A percentile compares a stretch with the other conserved stretches of the same genome.
Conservation (phyloP, 2,329 filamentous ascomycete species). For the Neurospora crassa region DNA sequence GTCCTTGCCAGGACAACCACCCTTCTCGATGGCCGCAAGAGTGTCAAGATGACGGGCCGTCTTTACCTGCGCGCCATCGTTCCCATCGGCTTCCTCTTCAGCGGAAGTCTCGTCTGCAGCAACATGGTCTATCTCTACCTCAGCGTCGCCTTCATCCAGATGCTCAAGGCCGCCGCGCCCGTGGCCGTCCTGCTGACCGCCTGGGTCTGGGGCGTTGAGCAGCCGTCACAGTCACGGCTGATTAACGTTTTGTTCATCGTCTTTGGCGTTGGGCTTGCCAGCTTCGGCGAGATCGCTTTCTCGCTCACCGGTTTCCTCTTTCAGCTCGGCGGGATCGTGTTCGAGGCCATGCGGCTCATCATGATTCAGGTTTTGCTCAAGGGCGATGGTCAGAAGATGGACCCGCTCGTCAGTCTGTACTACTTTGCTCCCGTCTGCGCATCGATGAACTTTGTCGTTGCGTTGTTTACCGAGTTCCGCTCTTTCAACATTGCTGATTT, state of each 20-base stretch:
- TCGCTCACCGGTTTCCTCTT: conserved; percentile 55
- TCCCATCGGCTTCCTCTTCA: conserved; percentile 90
- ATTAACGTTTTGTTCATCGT: conserved; percentile 43
- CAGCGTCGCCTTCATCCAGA: conserved; percentile 92
- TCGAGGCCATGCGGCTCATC: conserved; percentile 72
- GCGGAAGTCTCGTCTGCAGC: conserved; percentile 83
- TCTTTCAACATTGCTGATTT: conserved; percentile 57
- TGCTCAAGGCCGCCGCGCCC: conserved; percentile 75
- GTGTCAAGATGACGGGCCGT: conserved; percentile 87
- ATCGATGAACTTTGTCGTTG: conserved; percentile 65
- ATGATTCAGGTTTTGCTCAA: conserved; percentile 80
- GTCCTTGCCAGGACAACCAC: conserved; percentile 78
- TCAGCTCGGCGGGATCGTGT: conserved; percentile 67
- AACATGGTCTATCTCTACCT: conserved; percentile 92
- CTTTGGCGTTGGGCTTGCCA: conserved; percentile 41
- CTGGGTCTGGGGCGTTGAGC: conserved; percentile 48
- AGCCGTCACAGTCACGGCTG: conserved; percentile 34
- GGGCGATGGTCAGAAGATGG: conserved; percentile 72
- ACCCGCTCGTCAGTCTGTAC: conserved; percentile 78
- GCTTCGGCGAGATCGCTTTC: conserved; percentile 58
- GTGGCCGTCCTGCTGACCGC: conserved; percentile 56
- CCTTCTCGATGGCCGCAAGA: conserved; percentile 83
- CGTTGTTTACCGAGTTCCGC: conserved; percentile 59
- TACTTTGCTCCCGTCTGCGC: conserved; percentile 84
- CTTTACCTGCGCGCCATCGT: conserved; percentile 87